Base-by-base conservation (phyloP, 208 protist genomes). In the Blastocrithidia nonstop region DNA sequence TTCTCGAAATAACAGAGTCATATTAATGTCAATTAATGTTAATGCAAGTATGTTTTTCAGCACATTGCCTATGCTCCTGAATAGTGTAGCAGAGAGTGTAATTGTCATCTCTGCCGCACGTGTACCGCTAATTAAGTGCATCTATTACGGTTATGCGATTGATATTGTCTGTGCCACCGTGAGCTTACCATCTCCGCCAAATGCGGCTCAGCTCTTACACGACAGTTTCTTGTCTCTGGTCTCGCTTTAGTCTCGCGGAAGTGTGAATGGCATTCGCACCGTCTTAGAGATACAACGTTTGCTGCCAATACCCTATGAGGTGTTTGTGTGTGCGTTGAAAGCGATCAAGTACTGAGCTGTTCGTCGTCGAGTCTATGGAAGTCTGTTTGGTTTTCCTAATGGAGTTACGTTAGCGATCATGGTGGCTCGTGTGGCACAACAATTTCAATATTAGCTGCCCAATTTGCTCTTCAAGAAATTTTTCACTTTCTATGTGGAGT, bases 361-460 rank as follows among this genome's bases (percentile, higher is more conserved):
- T 45, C 45, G 45, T 36, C 82, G 96, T 41, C 63, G 69, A n/a
- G 70, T 98, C 4, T 98, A 98, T 66, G 81, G 88, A 22, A 98
- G 96, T 66, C 54, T 90, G 1, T 84, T 96, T 45, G 87, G 93
- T 9, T 99, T 87, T 54, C 83, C 97, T 6, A 96, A 95, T 49
- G 97, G 97, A 40, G 76, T 98, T 20, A 75, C 86, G 4, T 89
- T 95, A 50, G 95, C 96, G 6, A 76, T 99, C 13, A 75, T 98
- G 64, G 78, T 93, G 20, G 94, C 94, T 4, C 76, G 88, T 19
- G 79, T 88, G 23, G 95, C 88, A 50, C 95, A 97, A 65, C 44
- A 96, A 0, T 93, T 87, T 57, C 88, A 92, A 8, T 71, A 83
- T 38, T 58, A 69, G 21, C 45, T 66, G 25, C 63, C 94, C 2